A percentile compares a stretch with the other conserved stretches of the same genome.
These are phyloP conservation scores for Monilinia aucupariae DNA, from an alignment of 2,329 filamentous ascomycete genomes.

Conservation along the genomic window DNA sequence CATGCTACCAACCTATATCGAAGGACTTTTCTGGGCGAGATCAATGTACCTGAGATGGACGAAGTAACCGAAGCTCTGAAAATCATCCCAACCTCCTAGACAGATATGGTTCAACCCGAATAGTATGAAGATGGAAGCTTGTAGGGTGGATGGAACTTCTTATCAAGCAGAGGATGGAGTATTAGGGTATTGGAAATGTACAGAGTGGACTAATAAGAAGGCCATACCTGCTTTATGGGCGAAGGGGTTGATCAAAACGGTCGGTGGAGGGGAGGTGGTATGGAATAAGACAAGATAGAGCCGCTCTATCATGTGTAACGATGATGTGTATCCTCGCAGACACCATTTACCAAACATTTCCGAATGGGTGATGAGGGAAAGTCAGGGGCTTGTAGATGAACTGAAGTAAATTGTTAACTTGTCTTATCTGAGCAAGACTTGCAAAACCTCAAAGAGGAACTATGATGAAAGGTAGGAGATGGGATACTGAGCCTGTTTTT, in stretches of 20 bases:
- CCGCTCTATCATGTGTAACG: not conserved
- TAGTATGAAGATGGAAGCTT: not conserved
- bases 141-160: not conserved
- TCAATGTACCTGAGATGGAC: not conserved
- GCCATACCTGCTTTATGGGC: not conserved
- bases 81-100: not conserved
- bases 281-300: not conserved
- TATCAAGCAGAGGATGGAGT: not conserved
- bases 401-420: not conserved
- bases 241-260: not conserved
- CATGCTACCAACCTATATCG: not conserved
- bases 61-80: not conserved
- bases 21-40: not conserved
- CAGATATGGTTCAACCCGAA: not conserved
- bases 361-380: too few relatives aligned
- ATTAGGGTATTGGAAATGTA: not conserved
- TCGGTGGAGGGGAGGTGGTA: not conserved
- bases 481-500: not conserved
- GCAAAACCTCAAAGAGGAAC: not conserved
- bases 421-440: not conserved
- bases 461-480: not conserved
- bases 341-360: not conserved
- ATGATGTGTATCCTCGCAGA: not conserved
- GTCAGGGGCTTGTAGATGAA: not conserved
- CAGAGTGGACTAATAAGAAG: not conserved